These are phyloP conservation scores for Carallia pectinifolia DNA, from an alignment of 345 rosid genomes.

Conservation along the genomic window DNA sequence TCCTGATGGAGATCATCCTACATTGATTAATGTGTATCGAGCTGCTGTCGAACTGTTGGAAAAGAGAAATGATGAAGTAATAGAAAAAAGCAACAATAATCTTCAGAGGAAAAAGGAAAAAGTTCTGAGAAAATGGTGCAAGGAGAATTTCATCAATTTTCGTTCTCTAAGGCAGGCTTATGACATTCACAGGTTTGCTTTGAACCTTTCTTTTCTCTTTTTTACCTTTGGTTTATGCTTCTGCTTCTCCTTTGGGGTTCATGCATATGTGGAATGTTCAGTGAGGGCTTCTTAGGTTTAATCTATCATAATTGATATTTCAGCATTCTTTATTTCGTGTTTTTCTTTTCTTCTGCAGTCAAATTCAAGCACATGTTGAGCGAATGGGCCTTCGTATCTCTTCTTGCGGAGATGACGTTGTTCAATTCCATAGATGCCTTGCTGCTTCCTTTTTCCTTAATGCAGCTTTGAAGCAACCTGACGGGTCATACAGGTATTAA, in stretches of 20 bases:
- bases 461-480: constrained; percentile 89
- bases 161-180: constrained; percentile 84
- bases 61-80: constrained; percentile 45
- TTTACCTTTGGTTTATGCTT: background rate
- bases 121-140: constrained; percentile 81
- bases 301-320: background rate
- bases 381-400: constrained; percentile 74
- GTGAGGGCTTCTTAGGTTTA: background rate
- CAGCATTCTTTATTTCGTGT: constrained; percentile 2
- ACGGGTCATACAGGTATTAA: constrained; percentile 73
- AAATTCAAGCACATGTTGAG: constrained; percentile 65
- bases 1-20: constrained; percentile 87
- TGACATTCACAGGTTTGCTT: constrained; percentile 63
- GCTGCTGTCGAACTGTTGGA: constrained; percentile 63
- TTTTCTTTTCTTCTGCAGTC: constrained; percentile 45
- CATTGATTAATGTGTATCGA: constrained; percentile 77
- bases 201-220: background rate
- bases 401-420: constrained; percentile 79
- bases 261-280: background rate
- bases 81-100: constrained; percentile 35
- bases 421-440: constrained; percentile 84
- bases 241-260: background rate
- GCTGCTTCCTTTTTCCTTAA: constrained; percentile 90
- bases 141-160: constrained; percentile 67
- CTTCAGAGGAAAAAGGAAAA: constrained; percentile 36